Conservation (phyloP, 371 early-diverging fungal species). For the Funneliformis caledonium region DNA sequence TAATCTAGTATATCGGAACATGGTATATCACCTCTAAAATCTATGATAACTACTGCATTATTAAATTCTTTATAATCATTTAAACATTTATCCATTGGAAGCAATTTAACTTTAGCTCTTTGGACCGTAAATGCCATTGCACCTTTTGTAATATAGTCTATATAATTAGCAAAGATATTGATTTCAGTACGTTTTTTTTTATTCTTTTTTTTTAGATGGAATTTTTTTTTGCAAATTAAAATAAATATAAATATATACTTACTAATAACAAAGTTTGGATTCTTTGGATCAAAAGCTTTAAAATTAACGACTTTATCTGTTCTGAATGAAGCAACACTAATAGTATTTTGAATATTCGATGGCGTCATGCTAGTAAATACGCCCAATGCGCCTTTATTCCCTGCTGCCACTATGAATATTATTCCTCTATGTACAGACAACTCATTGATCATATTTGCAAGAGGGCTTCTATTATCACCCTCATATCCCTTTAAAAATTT, state of each 20-base stretch:
- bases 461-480: slow-evolving; percentile 53
- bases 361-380: slow-evolving; percentile 65
- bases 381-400: slow-evolving; percentile 75
- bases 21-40: background rate
- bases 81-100: slow-evolving; percentile 34
- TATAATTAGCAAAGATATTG: background rate
- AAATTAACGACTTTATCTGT: slow-evolving; percentile 49
- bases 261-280: background rate
- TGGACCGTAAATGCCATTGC: background rate
- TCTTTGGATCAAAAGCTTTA: background rate
- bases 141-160: background rate
- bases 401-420: slow-evolving; percentile 62
- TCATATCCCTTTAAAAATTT: slow-evolving; percentile 37
- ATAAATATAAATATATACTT: background rate
- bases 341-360: slow-evolving; percentile 60
- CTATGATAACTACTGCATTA: background rate
- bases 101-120: background rate
- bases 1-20: background rate
- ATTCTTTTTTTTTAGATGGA: no score
- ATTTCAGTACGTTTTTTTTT: no score
- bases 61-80: background rate
- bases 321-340: slow-evolving; percentile 76
- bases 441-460: slow-evolving; percentile 49
- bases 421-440: slow-evolving; percentile 51
- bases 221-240: no score